Evolutionary conservation across 2,329 filamentous ascomycete genomes (phyloP), one percentile per base, ranked within the genome.

Genomic region (Colletotrichum tanaceti): DNA sequence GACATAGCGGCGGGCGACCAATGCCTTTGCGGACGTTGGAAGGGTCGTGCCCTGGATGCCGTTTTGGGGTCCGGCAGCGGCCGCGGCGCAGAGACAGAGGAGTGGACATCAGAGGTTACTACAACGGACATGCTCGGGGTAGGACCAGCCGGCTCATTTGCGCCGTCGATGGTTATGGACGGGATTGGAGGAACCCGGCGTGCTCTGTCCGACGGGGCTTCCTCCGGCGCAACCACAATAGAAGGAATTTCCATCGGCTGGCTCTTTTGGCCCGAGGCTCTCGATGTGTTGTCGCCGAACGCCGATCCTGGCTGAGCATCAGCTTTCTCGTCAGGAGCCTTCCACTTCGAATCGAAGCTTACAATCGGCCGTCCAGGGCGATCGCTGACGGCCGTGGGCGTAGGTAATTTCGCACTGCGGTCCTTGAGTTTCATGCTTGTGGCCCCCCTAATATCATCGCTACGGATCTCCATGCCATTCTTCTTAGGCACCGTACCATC

Each of bases 291-390:
- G 28, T 28, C 58, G 52, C 66, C 43, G 53, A 35, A 58, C 54
- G 63, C 52, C 59, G 70, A 52, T 60, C 61, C 79, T 82, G 79
- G 77, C 75, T 73, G 91, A 83, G 88, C 81, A 88, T 93, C 91
- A 85, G 91, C 85, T 80, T 84, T 84, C 84, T 87, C 84, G 78
- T 92, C 89, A 77, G 87, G 88, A 77, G 89, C 87, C 84, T 89
- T 91, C 90, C 93, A 97, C 77, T 91, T 88, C 75, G 88, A 88
- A 81, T 97, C 88, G 86, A 98, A 98, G 86, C 95, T 98, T 85
- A 98, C 95, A 84, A 98, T 98, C 71, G 95, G 95, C 77, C 95
- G 90, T 74, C 93, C 93, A 74, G 92, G 91, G 76, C 87, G 92
- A 82, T 98, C 92, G 82, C 94, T 98, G 79, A 98, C 94, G 75